These are phyloP conservation scores for Picea abies DNA, from an alignment of 83 land plant genomes.

Conservation along the genomic window DNA sequence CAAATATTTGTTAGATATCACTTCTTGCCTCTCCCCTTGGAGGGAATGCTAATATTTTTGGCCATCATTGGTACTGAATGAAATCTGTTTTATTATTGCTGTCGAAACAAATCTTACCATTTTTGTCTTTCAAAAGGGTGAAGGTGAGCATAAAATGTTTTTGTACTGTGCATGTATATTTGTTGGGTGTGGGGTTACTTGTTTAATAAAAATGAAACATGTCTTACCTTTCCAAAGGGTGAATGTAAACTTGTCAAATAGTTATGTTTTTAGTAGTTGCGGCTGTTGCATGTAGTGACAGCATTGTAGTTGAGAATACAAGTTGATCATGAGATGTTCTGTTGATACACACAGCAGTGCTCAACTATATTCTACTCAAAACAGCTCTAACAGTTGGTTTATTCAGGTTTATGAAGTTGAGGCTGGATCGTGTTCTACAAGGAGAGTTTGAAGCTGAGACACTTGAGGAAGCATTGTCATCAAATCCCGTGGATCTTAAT, in stretches of 20 bases:
- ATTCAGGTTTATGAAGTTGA: slow-evolving; percentile 89
- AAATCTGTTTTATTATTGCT: not conserved
- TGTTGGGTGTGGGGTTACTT: not conserved
- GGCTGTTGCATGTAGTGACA: too few species aligned
- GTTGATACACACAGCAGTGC: too few species aligned
- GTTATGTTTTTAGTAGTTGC: not conserved
- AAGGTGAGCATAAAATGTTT: not conserved
- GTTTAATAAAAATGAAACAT: not conserved
- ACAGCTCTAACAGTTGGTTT: not conserved
- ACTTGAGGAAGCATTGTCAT: slow-evolving; percentile 69
- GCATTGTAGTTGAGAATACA: too few species aligned
- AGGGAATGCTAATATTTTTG: too few species aligned
- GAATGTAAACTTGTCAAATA: not conserved
- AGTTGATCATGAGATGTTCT: too few species aligned
- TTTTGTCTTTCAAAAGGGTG: not conserved
- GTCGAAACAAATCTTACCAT: not conserved
- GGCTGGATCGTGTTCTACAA: slow-evolving; percentile 82
- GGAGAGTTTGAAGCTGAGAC: slow-evolving; percentile 73
- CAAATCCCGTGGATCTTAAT: slow-evolving; percentile 53
- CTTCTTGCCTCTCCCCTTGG: too few species aligned
- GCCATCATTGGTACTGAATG: not conserved
- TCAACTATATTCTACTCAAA: not conserved
- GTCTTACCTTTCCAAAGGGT: not conserved
- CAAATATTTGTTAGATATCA: too few species aligned
- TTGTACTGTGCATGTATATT: not conserved